Base-by-base conservation (phyloP, 2,329 filamentous ascomycete species). In the Pyrenophora tritici-repentis region DNA sequence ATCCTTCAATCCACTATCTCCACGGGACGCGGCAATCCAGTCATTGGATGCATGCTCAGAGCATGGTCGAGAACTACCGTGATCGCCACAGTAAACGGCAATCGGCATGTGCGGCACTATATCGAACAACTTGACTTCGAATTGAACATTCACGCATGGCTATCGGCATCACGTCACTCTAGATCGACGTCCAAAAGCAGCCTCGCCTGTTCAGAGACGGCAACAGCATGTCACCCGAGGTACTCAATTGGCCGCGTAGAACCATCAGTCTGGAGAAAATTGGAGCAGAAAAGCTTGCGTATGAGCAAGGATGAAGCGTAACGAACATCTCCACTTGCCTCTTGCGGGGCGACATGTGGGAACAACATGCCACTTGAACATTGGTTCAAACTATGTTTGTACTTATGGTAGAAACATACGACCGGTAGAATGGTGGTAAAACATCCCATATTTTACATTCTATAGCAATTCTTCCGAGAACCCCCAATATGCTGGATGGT, bases 271-370 rank as follows among this genome's bases (percentile, higher is more conserved):
- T 52, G 49, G 49, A 52, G 44, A 51, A 51, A 47, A 29, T 47
- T 51, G 48, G 48, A 51, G 48, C 38, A 41, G 17, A 52, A 48
- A 52, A 52, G 44, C 44, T 48, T 52, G 48, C 44, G 17, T 48
- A 6, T n/a, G 17, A 26, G 29, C 40, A 44, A 45, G 41, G 41
- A 40, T 40, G 31, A 17, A 37, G 39, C 38, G 24, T 39, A 43
- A 43, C 44, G 39, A 46, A 35, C 49, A 46, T 46, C 39, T 43
- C 44, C 39, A 52, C 49, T 38, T 42, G 43, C 32, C 33, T 43
- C 17, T 33, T 33, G 48, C 14, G 48, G 44, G 26, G 38, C 48
- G 43, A 38, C 12, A 44, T 18, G 40, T 36, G 47, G 47, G n/a
- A 36, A 33, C 40, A 44, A 50, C 35, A 13, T 50, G 18, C 47